Conservation (phyloP, 2,329 filamentous ascomycete species). For the Colletotrichum graminicola region DNA sequence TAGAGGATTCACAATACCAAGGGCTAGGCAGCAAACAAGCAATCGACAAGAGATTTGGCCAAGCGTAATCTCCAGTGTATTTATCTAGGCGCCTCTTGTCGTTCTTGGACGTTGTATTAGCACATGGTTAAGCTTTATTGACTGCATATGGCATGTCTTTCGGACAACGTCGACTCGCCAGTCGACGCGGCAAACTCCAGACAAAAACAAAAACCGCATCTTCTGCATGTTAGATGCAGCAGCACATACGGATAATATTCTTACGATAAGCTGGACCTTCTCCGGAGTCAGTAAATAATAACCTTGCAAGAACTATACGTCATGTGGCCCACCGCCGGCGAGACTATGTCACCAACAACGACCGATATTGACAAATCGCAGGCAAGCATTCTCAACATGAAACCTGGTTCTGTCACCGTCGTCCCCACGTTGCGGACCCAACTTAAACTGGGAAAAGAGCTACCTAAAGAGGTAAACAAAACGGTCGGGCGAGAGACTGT, state of each 20-base stretch:
- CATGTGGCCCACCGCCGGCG: constrained; percentile 29
- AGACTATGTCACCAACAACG: constrained; percentile 37
- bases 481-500: neutral
- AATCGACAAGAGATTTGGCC: constrained; percentile 35
- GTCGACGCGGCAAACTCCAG: neutral
- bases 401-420: constrained; percentile 36
- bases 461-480: constrained; percentile 17
- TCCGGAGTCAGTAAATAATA: neutral
- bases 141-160: constrained; percentile 3
- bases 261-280: neutral
- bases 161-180: neutral
- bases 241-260: neutral
- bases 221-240: neutral
- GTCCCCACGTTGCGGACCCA: constrained; percentile 35
- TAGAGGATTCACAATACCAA: neutral
- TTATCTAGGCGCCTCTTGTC: constrained; percentile 23
- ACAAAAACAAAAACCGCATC: neutral
- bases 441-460: constrained; percentile 19
- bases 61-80: constrained; percentile 11
- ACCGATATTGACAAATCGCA: constrained; percentile 40
- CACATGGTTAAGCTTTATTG: constrained; percentile 27
- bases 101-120: constrained; percentile 21
- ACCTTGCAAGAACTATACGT: constrained; percentile 26
- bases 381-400: constrained; percentile 38
- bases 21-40: constrained; percentile 25